These are phyloP conservation scores for Claviceps quebecensis DNA, from an alignment of 2,329 filamentous ascomycete species.

Conservation along the genomic window DNA sequence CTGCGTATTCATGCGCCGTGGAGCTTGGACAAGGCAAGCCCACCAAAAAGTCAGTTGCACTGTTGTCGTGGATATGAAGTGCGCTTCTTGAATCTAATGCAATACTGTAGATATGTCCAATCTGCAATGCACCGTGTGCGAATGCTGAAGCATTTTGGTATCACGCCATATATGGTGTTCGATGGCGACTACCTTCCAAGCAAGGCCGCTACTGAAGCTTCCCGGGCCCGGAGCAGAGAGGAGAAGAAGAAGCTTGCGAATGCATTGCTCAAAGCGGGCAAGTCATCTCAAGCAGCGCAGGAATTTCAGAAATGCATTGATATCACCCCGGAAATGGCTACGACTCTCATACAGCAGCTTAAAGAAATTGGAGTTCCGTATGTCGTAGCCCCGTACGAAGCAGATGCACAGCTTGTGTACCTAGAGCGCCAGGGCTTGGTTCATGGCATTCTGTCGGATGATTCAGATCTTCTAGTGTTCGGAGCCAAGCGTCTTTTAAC, in stretches of 20 bases:
- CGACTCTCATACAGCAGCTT: conserved; percentile 78
- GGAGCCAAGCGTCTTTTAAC: conserved; percentile 82
- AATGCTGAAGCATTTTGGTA: conserved; percentile 87
- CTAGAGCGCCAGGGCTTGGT: conserved; percentile 76
- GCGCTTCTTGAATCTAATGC: conserved; percentile 1
- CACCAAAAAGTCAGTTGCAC: conserved; percentile 56
- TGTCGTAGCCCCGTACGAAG: conserved; percentile 92
- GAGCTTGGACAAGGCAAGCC: conserved; percentile 82
- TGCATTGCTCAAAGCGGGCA: conserved; percentile 70
- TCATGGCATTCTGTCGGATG: conserved; percentile 82
- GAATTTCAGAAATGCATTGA: conserved; percentile 94
- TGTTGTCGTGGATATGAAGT: conserved; percentile 4
- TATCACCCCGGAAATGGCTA: conserved; percentile 91
- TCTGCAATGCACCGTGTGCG: conserved; percentile 80
- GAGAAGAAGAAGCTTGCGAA: conserved; percentile 63
- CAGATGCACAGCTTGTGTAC: conserved; percentile 92
- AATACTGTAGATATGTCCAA: conserved; percentile 58
- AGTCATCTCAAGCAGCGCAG: conserved; percentile 61
- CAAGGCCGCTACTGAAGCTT: conserved; percentile 75
- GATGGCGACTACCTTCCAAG: conserved; percentile 91
- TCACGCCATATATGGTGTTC: conserved; percentile 91
- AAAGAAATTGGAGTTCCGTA: conserved; percentile 71
- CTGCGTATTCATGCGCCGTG: conserved; percentile 76
- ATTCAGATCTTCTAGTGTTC: conserved; percentile 92
- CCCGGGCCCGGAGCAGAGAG: conserved; percentile 59